Evolutionary conservation across 208 protist species (phyloP).

Genomic region (Leishmania mexicana): DNA sequence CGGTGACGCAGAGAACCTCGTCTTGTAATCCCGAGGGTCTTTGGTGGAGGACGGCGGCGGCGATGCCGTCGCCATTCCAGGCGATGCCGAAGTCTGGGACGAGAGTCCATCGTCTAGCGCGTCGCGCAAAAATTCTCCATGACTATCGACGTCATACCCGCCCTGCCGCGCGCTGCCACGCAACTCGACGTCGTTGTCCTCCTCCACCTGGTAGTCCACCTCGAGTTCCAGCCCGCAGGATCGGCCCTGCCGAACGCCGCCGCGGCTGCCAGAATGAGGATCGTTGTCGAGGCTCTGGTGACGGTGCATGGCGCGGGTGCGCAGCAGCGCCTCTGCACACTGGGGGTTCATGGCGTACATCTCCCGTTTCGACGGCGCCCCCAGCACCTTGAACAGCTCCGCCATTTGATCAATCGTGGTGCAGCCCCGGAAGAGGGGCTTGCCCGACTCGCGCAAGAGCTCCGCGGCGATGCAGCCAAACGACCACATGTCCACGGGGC

Average conservation of each 20-base stretch:
- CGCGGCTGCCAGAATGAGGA: background rate
- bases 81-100: background rate
- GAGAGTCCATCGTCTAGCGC: conserved; percentile 17
- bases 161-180: background rate
- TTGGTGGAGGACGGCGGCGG: background rate
- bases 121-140: conserved; percentile 12
- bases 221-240: background rate
- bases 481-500: conserved; percentile 93
- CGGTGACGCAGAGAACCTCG: background rate
- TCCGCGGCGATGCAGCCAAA: conserved; percentile 96
- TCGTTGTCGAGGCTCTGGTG: background rate
- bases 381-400: conserved; percentile 97
- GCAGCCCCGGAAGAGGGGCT: conserved; percentile 91
- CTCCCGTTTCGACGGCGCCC: conserved; percentile 89
- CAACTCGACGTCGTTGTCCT: background rate
- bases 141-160: conserved; percentile 5
- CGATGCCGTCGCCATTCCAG: background rate
- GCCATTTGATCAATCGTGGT: conserved; percentile 97
- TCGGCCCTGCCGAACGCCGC: background rate
- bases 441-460: conserved; percentile 83
- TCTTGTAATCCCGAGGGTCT: background rate
- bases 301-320: conserved; percentile 32
- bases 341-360: conserved; percentile 98
- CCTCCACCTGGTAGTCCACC: background rate
- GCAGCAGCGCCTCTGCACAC: conserved; percentile 78